phyloP scores from a whole-genome alignment of 2,329 filamentous ascomycete species.

The Talaromyces sp. region DNA sequence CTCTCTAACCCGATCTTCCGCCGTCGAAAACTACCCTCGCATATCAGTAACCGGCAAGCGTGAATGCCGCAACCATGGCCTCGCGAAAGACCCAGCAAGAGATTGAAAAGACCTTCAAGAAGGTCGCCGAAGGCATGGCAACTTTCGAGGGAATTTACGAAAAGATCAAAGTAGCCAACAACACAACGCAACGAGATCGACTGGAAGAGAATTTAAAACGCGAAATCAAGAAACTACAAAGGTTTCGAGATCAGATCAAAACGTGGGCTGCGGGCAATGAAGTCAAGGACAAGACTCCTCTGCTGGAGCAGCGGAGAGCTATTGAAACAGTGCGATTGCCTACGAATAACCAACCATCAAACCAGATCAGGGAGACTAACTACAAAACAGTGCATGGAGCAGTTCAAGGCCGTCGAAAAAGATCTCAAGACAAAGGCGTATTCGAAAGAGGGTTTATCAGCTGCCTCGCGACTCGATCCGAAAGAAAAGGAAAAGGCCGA shows the following conservation, averaged over 20 bases:
- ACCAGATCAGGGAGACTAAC: conserved; percentile 27
- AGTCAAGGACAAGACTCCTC: conserved; percentile 97
- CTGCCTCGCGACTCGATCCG: conserved; percentile 90
- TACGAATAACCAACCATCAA: neutral
- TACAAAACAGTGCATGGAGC: conserved; percentile 69
- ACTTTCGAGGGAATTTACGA: conserved; percentile 96
- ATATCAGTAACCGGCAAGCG: conserved; percentile 1
- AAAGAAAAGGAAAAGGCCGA: conserved; percentile 95
- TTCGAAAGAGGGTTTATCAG: conserved; percentile 93
- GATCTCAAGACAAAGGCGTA: conserved; percentile 99
- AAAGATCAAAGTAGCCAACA: conserved; percentile 90
- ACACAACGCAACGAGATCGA: conserved; percentile 95
- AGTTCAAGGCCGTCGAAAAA: conserved; percentile 99
- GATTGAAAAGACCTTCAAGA: conserved; percentile 99
- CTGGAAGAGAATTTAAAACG: conserved; percentile 96
- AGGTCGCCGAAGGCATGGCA: conserved; percentile 86
- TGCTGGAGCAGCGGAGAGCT: conserved; percentile 88
- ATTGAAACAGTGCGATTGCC: conserved; percentile 77
- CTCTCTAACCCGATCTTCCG: neutral
- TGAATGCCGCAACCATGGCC: conserved; percentile 64
- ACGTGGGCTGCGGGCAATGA: conserved; percentile 98
- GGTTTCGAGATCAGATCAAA: conserved; percentile 97
- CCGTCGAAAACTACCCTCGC: neutral
- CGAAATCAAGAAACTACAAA: conserved; percentile 99
- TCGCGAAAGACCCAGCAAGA: conserved; percentile 95